Percentiles rank a stretch among this genome's conserved stretches.
Conservation (phyloP, 345 rosid genomes). For the Salix exigua region DNA sequence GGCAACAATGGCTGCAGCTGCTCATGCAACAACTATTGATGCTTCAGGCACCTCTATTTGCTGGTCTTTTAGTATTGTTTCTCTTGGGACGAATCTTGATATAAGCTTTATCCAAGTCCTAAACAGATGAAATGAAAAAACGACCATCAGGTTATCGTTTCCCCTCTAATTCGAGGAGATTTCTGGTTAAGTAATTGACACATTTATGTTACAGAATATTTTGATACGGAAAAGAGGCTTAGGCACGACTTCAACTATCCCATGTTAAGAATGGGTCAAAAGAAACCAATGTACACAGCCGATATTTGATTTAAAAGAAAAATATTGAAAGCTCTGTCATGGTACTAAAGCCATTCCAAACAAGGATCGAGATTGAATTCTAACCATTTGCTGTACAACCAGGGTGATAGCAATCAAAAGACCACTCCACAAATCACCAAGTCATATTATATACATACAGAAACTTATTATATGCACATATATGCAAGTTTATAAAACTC, state of each 20-base stretch:
- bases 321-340: not conserved
- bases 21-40: not conserved
- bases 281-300: not conserved
- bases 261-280: not conserved
- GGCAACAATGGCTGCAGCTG: not conserved
- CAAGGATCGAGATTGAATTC: not conserved
- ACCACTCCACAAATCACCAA: not conserved
- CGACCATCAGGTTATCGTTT: not conserved
- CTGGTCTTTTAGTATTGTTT: slow-evolving; percentile 48
- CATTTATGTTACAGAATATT: no score
- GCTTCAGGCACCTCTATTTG: slow-evolving; percentile 8
- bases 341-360: not conserved
- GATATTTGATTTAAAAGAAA: not conserved
- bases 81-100: slow-evolving; percentile 53
- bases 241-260: not conserved
- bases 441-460: not conserved
- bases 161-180: not conserved
- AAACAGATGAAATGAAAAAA: not conserved
- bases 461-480: not conserved
- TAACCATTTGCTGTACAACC: not conserved
- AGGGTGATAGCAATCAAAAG: not conserved
- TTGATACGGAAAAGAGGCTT: not conserved
- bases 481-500: not conserved
- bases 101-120: slow-evolving; percentile 51
- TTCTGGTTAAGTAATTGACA: no score